Base-by-base conservation (phyloP, 176 grass and related monocot genomes). In the Neostapfia colusana region DNA sequence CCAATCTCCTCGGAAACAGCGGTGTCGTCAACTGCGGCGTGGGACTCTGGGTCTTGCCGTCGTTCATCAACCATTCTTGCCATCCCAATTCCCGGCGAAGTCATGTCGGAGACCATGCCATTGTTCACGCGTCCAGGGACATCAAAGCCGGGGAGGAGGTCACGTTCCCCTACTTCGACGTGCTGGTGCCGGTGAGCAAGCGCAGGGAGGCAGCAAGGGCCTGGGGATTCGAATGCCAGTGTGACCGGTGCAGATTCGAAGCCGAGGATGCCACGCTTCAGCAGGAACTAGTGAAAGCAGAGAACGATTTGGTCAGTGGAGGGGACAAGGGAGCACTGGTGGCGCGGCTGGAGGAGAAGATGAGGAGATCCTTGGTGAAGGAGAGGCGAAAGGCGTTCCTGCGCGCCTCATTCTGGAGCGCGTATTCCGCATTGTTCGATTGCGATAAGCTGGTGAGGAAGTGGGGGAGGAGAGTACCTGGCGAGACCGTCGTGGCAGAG, bases 31-130 rank as follows among this genome's bases (percentile, higher is more conserved):
- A 91, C 73, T 58, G 65, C 28, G 89, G 88, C 43, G 76, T 97
- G 4, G 91, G 95, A 17, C 83, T 97, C 48, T 97, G 95, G 91
- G 25, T 91, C 26, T 83, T 97, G 62, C 95, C 89, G 42, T 91
- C 95, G 20, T 90, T 97, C 72, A 67, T 92, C 43, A 97, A 97
- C 82, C 95, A 97, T 75, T 97, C 89, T 18, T 97, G 95, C 80
- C 65, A 63, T 26, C 91, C 95, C 24, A 97, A 84, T 68, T 82
- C 86, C 42, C 81, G 89, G 72, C 82, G 95, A 65, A 67, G 88
- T 17, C 91, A 97, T 27, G 74, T 93, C 8, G 89, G 89, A 7
- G 95, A 93, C 50, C 57, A 86, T 40, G 53, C 86, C 57, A 79
- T 97, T 74, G 66, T 97, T 18, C 89, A 93, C n/a, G 89, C 91